phyloP scores from a whole-genome alignment of 2,329 filamentous ascomycete species.

The Cordyceps sp. region DNA sequence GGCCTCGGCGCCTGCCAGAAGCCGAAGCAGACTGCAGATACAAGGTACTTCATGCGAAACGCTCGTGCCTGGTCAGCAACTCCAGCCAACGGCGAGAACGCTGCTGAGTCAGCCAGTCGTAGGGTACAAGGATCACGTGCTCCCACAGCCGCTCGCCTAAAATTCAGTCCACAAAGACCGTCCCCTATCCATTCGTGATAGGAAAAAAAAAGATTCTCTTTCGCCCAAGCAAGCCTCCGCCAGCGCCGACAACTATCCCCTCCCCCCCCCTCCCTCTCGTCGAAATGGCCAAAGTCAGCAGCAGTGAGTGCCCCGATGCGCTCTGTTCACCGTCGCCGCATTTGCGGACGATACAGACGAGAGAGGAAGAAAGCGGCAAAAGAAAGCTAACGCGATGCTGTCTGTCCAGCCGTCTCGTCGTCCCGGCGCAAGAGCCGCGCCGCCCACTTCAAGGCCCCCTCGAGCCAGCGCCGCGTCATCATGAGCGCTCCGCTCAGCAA shows the following conservation, averaged over 20 bases:
- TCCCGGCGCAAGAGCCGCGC: conserved; percentile 98
- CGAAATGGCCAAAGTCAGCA: conserved; percentile 60
- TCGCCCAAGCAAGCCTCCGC: conserved; percentile 4
- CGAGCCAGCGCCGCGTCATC: conserved; percentile 84
- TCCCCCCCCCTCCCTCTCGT: no score
- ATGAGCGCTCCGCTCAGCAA: conserved; percentile 94
- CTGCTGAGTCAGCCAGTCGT: no score
- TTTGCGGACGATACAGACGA: no score
- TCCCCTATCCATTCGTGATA: neutral
- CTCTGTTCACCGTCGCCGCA: no score
- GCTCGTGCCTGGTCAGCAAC: no score
- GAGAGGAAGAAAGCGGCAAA: no score
- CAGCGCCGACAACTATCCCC: conserved; percentile 13
- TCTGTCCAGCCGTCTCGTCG: conserved; percentile 46
- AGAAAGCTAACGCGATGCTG: no score
- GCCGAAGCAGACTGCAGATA: no score
- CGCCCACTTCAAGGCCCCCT: conserved; percentile 92
- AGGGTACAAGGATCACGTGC: conserved; percentile 20
- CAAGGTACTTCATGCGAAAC: no score
- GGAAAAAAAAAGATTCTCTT: neutral
- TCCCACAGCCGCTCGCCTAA: conserved; percentile 8
- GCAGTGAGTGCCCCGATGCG: conserved; percentile 23
- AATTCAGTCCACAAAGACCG: conserved; percentile 3
- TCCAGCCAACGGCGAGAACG: no score
- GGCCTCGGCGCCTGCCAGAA: no score